These are phyloP conservation scores for Heliosperma pusillum DNA, from an alignment of 148 eudicot genomes.

Conservation along the genomic window DNA sequence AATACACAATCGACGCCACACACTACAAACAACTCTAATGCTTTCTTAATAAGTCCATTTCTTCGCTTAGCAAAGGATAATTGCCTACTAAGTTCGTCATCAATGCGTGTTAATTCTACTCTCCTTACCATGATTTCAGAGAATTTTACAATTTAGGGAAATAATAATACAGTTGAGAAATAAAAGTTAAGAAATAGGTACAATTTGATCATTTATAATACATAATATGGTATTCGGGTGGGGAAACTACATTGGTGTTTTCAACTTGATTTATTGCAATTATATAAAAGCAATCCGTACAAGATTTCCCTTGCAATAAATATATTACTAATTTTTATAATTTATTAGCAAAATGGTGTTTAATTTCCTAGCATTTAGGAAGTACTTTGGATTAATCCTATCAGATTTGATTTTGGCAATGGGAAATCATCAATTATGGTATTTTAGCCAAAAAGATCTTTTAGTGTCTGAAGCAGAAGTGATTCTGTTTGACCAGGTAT, in stretches of 20 bases:
- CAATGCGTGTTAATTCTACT: slow-evolving; percentile 19
- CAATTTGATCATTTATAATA: not conserved
- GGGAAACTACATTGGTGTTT: not conserved
- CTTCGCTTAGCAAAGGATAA: slow-evolving; percentile 36
- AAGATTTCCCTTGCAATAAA: not conserved
- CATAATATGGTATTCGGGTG: not conserved
- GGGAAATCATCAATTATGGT: not conserved
- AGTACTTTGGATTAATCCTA: not conserved
- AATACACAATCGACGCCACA: slow-evolving; percentile 28
- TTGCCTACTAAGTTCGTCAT: slow-evolving; percentile 36
- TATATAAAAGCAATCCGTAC: not conserved
- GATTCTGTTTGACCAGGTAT: slow-evolving; percentile 2
- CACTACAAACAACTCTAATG: slow-evolving; percentile 26
- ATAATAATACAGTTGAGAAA: not conserved
- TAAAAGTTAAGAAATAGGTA: slow-evolving; percentile 1
- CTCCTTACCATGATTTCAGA: slow-evolving; percentile 15
- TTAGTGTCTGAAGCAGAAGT: not conserved
- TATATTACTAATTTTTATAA: not conserved
- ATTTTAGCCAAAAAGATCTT: not conserved
- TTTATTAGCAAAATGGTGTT: not conserved
- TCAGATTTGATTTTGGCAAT: not conserved
- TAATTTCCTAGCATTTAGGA: not conserved
- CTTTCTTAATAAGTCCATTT: slow-evolving; percentile 39
- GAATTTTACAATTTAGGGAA: not conserved
- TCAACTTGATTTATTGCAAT: not conserved